These are phyloP conservation scores for Diaporthe vexans DNA, from an alignment of 2,329 filamentous ascomycete species.

Conservation along the genomic window DNA sequence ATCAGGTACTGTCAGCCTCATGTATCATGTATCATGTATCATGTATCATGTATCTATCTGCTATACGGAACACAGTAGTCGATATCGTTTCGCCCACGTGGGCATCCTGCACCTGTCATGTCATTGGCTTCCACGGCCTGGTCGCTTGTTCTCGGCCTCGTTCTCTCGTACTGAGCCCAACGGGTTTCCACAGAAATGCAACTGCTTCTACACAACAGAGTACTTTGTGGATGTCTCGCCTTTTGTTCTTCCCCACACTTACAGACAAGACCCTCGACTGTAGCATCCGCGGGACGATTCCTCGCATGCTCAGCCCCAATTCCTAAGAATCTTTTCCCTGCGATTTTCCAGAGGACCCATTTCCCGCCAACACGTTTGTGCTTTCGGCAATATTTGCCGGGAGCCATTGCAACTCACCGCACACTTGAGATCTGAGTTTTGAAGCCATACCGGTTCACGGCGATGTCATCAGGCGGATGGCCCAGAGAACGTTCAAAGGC, in stretches of 20 bases:
- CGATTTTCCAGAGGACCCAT: neutral
- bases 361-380: neutral
- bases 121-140: neutral
- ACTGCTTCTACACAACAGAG: neutral
- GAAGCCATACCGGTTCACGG: neutral
- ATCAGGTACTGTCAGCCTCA: neutral
- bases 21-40: neutral
- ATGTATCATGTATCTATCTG: slow-evolving; percentile 1
- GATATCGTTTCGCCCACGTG: slow-evolving; percentile 11
- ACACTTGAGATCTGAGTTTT: neutral
- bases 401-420: neutral
- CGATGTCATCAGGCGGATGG: neutral
- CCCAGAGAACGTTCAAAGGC: neutral
- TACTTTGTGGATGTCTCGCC: slow-evolving; percentile 5
- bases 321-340: slow-evolving; percentile 3
- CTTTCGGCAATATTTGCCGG: slow-evolving; percentile 11
- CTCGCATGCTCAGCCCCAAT: slow-evolving; percentile 27
- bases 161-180: neutral
- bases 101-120: slow-evolving; percentile 2
- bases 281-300: slow-evolving; percentile 11
- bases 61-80: neutral
- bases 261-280: neutral
- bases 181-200: neutral
- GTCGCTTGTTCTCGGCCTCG: neutral
- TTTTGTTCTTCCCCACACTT: neutral